A percentile compares a stretch with the other conserved stretches of the same genome.
phyloP scores from a whole-genome alignment of 1,284 basidiomycete genomes.

The Trichosporon coremiiforme region DNA sequence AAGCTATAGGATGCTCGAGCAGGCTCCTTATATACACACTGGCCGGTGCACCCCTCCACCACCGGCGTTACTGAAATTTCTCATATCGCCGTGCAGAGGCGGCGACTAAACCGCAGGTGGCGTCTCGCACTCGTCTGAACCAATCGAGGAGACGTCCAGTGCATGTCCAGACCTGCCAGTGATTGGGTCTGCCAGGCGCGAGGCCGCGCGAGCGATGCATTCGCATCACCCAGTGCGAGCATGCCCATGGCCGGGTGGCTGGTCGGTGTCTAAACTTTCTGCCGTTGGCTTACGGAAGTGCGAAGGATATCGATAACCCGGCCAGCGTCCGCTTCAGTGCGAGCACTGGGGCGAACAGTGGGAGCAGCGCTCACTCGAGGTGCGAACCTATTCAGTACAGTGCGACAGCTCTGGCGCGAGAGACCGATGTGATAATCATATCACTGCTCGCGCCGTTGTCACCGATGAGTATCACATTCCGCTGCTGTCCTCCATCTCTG shows the following conservation, averaged over 20 bases:
- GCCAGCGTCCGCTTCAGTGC: not conserved
- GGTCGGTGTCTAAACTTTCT: not conserved
- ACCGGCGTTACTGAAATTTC: conserved; percentile 18
- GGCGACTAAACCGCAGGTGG: not conserved
- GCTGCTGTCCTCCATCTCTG: not conserved
- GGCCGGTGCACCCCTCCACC: not conserved
- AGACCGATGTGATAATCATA: conserved; percentile 10
- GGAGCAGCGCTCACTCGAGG: not conserved
- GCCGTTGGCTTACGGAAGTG: not conserved
- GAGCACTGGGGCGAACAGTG: not conserved
- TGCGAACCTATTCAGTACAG: not conserved
- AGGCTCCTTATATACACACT: conserved; percentile 8
- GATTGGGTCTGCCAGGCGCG: conserved; percentile 2
- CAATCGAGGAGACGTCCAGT: not conserved
- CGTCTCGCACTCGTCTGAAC: conserved; percentile 1
- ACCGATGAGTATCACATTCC: not conserved
- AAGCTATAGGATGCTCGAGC: conserved; percentile 14
- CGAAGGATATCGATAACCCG: conserved; percentile 1
- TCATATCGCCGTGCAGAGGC: conserved; percentile 11
- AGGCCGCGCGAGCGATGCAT: not conserved
- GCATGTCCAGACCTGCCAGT: not conserved
- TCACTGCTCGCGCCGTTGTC: not conserved
- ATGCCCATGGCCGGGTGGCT: conserved; percentile 12
- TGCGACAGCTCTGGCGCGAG: not conserved
- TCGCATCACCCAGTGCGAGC: conserved; percentile 8